Evolutionary conservation across 495 filamentous ascomycete species (phyloP).

Genomic region (Venustampulla echinocandica): DNA sequence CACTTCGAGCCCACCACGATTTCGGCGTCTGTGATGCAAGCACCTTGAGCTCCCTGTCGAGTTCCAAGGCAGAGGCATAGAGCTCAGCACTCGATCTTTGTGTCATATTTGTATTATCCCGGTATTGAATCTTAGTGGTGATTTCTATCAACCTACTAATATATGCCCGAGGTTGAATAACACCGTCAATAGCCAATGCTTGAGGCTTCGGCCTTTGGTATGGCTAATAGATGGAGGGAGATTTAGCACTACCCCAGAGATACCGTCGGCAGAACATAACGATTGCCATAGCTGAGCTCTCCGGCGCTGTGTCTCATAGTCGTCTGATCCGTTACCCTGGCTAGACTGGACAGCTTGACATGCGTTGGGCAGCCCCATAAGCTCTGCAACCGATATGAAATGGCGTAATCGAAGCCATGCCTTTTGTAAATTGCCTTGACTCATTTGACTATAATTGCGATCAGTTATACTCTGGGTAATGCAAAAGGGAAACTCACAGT

Average conservation of each 20-base stretch:
- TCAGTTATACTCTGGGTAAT: background rate
- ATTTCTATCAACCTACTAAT: conserved; percentile 5
- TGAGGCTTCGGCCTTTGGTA: background rate
- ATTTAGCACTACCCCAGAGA: conserved; percentile 6
- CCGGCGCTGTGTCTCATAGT: conserved; percentile 3
- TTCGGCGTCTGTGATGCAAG: conserved; percentile 7
- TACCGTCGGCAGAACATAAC: background rate
- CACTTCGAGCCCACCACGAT: conserved; percentile 6
- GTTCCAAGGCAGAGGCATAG: conserved; percentile 7
- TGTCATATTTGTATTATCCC: background rate
- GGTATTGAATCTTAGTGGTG: conserved; percentile 8
- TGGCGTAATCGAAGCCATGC: conserved; percentile 15
- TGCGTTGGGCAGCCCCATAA: conserved; percentile 11
- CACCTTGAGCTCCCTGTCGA: conserved; percentile 5
- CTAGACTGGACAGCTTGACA: conserved; percentile 6
- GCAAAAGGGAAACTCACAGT: conserved; percentile 1
- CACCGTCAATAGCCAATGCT: background rate
- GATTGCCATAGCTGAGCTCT: conserved; percentile 11
- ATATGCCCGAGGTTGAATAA: conserved; percentile 5
- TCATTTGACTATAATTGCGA: conserved; percentile 4
- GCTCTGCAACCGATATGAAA: conserved; percentile 4
- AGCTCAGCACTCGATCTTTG: conserved; percentile 2
- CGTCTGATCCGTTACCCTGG: background rate
- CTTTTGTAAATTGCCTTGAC: conserved; percentile 10
- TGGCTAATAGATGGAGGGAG: conserved; percentile 5